Base-by-base conservation (phyloP, 2,329 filamentous ascomycete genomes). In the Dothideomycetidae sp. region DNA sequence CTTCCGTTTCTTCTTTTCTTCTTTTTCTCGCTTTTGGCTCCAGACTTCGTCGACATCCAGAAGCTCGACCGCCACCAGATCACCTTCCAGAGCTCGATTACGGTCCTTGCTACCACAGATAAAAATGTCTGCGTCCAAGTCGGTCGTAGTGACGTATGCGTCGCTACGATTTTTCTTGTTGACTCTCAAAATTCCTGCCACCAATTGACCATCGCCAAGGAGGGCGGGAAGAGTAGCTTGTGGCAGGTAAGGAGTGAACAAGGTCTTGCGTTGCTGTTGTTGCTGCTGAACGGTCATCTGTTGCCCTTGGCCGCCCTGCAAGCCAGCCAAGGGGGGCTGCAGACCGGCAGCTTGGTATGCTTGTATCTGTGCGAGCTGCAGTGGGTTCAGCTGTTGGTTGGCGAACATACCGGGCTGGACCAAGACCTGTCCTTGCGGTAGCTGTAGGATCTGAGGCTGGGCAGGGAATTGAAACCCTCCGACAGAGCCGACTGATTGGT, bases 111-210 rank as follows among this genome's bases (percentile, higher is more conserved):
- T 96, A 57, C 90, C 90, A 57, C 90, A 98, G 53, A 98, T 98
- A 62, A 98, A 98, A 54, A 98, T 98, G 56, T 98, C 90, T 30
- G 90, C 88, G 60, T 96, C 90, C 33, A 98, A 71, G 55, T 98
- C 90, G 43, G 81, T 77, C 10, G 85, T 93, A 9, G 90, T 90
- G 39, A 98, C 90, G 53, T 98, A 98, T 17, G 90, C 90, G 60
- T 98, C 90, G 51, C 88, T 96, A 46, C 90, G 80, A 63, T 98
- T 98, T 71, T 98, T 98, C 70, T 96, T 98, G 73, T 98, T 98
- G 47, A 98, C 90, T 43, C 90, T 82, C 36, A 98, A 78, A 49
- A 94, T 85, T 64, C 90, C 90, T 44, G 88, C 88, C 38, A 98
- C 90, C 41, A 98, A 78, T 60, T 93, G 85, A 12, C 90, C 90